phyloP scores from a whole-genome alignment of 805 yeast species.

The Candida awuae region DNA sequence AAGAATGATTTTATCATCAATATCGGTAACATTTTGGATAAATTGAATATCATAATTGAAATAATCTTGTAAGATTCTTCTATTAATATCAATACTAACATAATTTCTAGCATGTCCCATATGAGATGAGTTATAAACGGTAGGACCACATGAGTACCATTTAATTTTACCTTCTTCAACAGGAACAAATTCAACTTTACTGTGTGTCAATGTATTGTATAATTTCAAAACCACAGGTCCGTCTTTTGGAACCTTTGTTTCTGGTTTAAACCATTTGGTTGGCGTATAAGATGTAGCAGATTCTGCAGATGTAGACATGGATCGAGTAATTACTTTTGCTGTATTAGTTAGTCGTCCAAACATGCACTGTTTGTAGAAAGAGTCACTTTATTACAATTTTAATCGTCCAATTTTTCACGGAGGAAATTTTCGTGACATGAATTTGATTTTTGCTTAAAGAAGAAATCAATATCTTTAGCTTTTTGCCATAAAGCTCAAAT shows the following conservation, averaged over 20 bases:
- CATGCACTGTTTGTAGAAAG: too few species aligned
- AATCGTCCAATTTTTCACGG: too few species aligned
- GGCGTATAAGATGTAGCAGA: conserved; percentile 10
- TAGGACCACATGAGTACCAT: conserved; percentile 99
- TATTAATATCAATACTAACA: conserved; percentile 86
- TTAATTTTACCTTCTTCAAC: conserved; percentile 54
- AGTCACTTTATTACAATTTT: too few species aligned
- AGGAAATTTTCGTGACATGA: too few species aligned
- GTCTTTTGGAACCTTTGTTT: conserved; percentile 9
- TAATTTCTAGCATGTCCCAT: conserved; percentile 99
- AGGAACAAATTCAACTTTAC: conserved; percentile 76
- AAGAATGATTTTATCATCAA: conserved; percentile 92
- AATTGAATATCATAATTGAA: conserved; percentile 84
- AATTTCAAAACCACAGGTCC: conserved; percentile 49
- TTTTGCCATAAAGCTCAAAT: too few species aligned
- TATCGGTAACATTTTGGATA: conserved; percentile 97
- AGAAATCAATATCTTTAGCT: too few species aligned
- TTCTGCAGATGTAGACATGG: conserved; percentile 4
- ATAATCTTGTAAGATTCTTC: conserved; percentile 82
- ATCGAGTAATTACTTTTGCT: not conserved
- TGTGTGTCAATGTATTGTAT: conserved; percentile 77
- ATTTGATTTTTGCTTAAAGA: too few species aligned
- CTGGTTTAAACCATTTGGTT: conserved; percentile 28
- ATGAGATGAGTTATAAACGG: conserved; percentile 91
- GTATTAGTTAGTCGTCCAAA: not conserved